Base-by-base conservation (phyloP, 148 eudicot species). In the Silene latifolia region DNA sequence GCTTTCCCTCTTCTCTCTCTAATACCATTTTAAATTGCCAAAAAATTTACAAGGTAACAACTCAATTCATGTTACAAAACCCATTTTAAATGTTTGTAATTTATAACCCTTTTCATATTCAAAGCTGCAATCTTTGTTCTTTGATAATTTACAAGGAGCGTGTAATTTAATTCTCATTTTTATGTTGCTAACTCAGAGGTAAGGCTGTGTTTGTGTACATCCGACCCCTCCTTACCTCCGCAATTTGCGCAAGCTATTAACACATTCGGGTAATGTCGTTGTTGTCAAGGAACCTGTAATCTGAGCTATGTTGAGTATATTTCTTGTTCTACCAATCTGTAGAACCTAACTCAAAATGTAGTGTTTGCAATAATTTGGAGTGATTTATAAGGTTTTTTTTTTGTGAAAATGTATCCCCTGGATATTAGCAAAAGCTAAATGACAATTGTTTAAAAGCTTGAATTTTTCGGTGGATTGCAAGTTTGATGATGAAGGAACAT, bases 1-100 rank as follows among this genome's bases (percentile, higher is more conserved):
- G 75, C 69, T 80, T 77, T 61, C 66, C 77, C 14, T 65, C 80
- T 73, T 73, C 80, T 68, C 64, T 77, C 25, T 73, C 80, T 54
- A 70, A 74, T 56, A 35, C 74, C 60, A 23, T 51, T 77, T 59
- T 67, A 24, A 78, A 77, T 48, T 67, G 70, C 73, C 73, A 25
- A 54, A 69, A 63, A 64, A 80, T 32, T 19, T 65, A 32, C 54
- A 47, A 69, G 78, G 82, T 70, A 54, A 58, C 2, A 56, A 58
- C 66, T 47, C 17, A 15, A 51, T 13, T 51, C 5, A 1, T 78
- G 4, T 48, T 54, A 32, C 21, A 18, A 24, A n/a, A 27, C 29
- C 57, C 25, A 7, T 3, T 39, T 39, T 39, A 25, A 13, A 53
- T 6, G 29, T 24, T 29, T 11, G 25, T 72, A 7, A 4, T 56